Conservation (phyloP, 306 rosid species). For the Carpinus viminea region DNA sequence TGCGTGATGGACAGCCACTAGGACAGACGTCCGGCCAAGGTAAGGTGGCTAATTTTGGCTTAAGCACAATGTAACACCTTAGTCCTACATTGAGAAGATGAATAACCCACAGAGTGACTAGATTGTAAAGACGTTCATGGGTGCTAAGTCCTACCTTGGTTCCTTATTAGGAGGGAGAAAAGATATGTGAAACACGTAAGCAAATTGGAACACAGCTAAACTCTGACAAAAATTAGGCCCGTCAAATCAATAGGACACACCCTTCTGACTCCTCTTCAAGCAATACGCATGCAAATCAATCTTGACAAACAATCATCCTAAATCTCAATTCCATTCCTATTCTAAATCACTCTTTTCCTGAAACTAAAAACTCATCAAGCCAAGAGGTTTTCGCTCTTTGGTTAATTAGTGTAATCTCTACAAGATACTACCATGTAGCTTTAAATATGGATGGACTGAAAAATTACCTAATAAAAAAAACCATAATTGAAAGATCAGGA, state of each 20-base stretch:
- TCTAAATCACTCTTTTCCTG: background rate
- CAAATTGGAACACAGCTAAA: background rate
- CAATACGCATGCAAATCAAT: background rate
- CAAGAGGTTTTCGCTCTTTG: conserved; percentile 10
- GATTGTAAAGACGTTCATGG: no score
- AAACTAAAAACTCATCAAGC: conserved; percentile 17
- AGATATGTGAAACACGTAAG: no score
- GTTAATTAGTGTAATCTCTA: background rate
- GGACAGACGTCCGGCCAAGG: background rate
- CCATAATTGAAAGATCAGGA: conserved; percentile 13
- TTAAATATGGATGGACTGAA: conserved; percentile 19
- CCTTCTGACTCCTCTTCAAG: background rate
- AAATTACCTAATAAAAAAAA: conserved; percentile 5
- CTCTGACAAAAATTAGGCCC: background rate
- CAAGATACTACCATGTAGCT: conserved; percentile 10
- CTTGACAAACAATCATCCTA: background rate
- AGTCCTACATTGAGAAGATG: no score
- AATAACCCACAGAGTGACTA: no score
- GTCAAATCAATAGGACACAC: background rate
- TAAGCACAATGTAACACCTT: background rate
- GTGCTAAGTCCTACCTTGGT: no score
- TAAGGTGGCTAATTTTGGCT: background rate
- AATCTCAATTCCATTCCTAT: conserved; percentile 1
- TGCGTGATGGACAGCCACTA: conserved; percentile 26
- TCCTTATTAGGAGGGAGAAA: no score